Conservation (phyloP, 2,329 filamentous ascomycete genomes). For the Penicillium sp. region DNA sequence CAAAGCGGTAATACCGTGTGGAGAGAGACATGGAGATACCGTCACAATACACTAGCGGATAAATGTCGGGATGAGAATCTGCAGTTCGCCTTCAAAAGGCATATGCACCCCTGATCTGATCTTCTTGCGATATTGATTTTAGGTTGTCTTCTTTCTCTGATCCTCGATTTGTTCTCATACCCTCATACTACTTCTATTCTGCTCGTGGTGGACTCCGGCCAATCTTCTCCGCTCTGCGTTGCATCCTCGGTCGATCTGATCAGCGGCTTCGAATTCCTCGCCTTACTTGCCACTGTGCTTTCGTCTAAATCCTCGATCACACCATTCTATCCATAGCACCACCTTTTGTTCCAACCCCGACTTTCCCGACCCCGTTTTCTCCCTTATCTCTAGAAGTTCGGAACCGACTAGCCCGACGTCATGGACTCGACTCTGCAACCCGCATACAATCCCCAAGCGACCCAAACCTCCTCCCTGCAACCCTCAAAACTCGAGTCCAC, state of each 20-base stretch:
- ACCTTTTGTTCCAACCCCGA: background rate
- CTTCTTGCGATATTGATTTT: background rate
- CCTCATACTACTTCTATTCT: background rate
- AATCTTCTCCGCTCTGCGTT: slow-evolving; percentile 2
- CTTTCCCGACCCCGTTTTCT: background rate
- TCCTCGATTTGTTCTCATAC: background rate
- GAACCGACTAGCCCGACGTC: slow-evolving; percentile 1
- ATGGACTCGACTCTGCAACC: slow-evolving; percentile 23
- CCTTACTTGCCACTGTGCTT: slow-evolving; percentile 2
- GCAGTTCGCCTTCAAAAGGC: background rate
- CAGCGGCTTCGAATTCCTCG: slow-evolving; percentile 8
- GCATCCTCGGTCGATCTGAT: slow-evolving; percentile 1
- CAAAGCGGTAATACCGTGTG: slow-evolving; percentile 11
- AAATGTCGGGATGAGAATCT: slow-evolving; percentile 20
- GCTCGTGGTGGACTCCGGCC: slow-evolving; percentile 1
- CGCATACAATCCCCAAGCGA: slow-evolving; percentile 16
- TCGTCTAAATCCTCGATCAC: background rate
- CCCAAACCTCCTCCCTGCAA: slow-evolving; percentile 13
- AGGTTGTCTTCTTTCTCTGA: background rate
- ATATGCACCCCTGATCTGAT: slow-evolving; percentile 7
- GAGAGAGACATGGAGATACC: slow-evolving; percentile 26
- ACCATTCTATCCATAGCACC: background rate
- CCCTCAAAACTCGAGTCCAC: slow-evolving; percentile 10
- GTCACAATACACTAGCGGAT: slow-evolving; percentile 18
- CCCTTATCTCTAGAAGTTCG: background rate